phyloP scores from a whole-genome alignment of 257 asterid species.

The Salvia hispanica region DNA sequence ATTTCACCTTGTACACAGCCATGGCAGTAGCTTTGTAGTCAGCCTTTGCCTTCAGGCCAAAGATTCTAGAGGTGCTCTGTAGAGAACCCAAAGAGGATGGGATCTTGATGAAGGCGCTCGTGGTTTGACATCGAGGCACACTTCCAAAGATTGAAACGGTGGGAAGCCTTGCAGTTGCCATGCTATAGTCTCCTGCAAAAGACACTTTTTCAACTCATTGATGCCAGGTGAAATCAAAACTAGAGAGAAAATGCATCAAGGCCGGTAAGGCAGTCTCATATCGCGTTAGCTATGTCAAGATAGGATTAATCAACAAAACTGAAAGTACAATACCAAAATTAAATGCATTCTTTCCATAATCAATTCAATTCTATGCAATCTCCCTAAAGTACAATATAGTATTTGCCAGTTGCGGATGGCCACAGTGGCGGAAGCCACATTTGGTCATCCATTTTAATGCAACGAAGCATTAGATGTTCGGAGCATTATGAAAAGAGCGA shows the following conservation, averaged over 20 bases:
- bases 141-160: conserved; percentile 45
- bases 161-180: conserved; percentile 66
- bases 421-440: conserved; percentile 21
- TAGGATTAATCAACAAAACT: not conserved
- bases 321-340: not conserved
- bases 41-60: conserved; percentile 57
- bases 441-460: conserved; percentile 26
- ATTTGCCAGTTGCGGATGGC: conserved; percentile 19
- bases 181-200: conserved; percentile 54
- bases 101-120: conserved; percentile 47
- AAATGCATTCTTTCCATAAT: not conserved
- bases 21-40: conserved; percentile 53
- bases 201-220: not conserved
- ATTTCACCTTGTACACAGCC: conserved; percentile 72
- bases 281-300: not conserved
- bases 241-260: no score
- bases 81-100: conserved; percentile 52
- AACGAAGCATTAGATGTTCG: conserved; percentile 28
- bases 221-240: no score
- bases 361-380: not conserved
- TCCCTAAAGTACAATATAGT: not conserved
- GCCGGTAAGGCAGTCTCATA: not conserved
- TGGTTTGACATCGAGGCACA: conserved; percentile 40
- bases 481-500: conserved; percentile 40
- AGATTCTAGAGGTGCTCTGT: conserved; percentile 46